Base-by-base conservation (phyloP, 2,329 filamentous ascomycete species). In the Trichophyton simii region DNA sequence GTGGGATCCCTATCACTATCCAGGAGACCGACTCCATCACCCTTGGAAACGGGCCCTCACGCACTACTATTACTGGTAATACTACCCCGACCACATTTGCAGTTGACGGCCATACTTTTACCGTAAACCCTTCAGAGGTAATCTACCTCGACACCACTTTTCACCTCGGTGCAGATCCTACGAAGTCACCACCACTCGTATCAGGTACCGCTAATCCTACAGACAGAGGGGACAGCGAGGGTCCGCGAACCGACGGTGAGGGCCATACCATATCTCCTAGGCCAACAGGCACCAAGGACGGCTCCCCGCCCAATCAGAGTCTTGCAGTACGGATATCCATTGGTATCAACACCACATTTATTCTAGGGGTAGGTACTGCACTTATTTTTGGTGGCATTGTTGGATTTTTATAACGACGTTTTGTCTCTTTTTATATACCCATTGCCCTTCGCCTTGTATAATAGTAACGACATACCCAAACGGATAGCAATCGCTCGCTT, bases 41-140 rank as follows among this genome's bases (percentile, higher is more conserved):
- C 20, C 3, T 62, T 9, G 62, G 58, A 11, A 50, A 59, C 22
- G 20, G 48, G 38, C 41, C 58, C 9, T 57, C 60, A 11, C 58
- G 44, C n/a, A 58, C 61, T 18, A 60, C 62, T 9, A 54, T 63
- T 18, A 60, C 54, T 15, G 28, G 31, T 3, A 38, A 58, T 25
- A 57, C 11, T 48, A 44, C 3, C 20, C 60, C 62, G 1, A 63
- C 59, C 13, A 62, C 62, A 22, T 44, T 63, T 41, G 25, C 28
- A n/a, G 62, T 46, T 3, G 34, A 48, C 7, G 41, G 59, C 42
- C 50, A 46, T n/a, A 46, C 60, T 9, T 59, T 61, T n/a, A 62
- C 62, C 15, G 55, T 63, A 7, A 60, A 62, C 41, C 58, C 60
- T n/a, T 60, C 62, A 15, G 58, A 59, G 31, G 60, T 63, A 15